Conservation (phyloP, 352 stramenopile species). For the Halophytophthora polymorphica region DNA sequence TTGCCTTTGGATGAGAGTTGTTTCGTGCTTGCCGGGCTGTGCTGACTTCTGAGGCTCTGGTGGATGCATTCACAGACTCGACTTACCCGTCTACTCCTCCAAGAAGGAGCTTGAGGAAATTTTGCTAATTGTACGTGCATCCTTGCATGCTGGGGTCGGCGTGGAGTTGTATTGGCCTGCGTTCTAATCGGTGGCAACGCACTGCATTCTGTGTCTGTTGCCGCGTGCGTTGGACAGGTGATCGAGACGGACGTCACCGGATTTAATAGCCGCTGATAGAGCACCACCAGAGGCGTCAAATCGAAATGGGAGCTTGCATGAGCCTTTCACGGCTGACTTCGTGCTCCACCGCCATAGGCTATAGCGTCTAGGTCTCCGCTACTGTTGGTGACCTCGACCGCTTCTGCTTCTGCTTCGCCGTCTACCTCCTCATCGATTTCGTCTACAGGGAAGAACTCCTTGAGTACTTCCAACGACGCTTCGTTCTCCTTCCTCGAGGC, state of each 20-base stretch:
- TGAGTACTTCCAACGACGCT: slow-evolving; percentile 49
- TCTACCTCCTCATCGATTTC: slow-evolving; percentile 16
- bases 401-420: slow-evolving; percentile 12
- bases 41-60: slow-evolving; percentile 4
- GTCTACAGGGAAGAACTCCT: slow-evolving; percentile 42
- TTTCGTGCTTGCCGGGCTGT: no score
- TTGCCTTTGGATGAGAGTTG: no score
- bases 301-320: no score
- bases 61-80: slow-evolving; percentile 39
- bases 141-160: neutral
- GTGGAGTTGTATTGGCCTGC: slow-evolving; percentile 1
- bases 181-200: neutral
- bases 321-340: slow-evolving; percentile 7
- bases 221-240: slow-evolving; percentile 24
- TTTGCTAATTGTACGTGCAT: slow-evolving; percentile 81
- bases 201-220: neutral
- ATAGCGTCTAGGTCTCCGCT: neutral
- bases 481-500: slow-evolving; percentile 70
- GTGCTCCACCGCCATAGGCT: neutral
- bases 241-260: slow-evolving; percentile 75
- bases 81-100: slow-evolving; percentile 68
- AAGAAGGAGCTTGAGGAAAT: slow-evolving; percentile 93
- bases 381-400: slow-evolving; percentile 16
- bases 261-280: slow-evolving; percentile 61
- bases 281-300: neutral